Evolutionary conservation across 2,329 filamentous ascomycete species (phyloP).

Genomic region (Ascochyta koolunga): DNA sequence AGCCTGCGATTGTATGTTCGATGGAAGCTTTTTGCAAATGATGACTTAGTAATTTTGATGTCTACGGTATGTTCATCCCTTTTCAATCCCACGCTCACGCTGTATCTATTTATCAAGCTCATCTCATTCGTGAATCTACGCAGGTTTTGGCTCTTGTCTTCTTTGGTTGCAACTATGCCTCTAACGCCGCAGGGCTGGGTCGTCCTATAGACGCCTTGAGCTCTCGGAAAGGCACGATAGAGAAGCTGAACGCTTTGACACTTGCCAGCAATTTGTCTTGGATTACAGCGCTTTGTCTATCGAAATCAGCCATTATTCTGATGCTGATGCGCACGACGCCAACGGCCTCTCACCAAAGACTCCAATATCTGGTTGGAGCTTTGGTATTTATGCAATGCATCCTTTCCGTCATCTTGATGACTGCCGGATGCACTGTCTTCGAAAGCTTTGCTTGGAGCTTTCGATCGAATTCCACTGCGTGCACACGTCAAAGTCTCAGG

Average conservation of each 20-base stretch:
- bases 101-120: not conserved
- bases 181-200: conserved; percentile 4
- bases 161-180: conserved; percentile 17
- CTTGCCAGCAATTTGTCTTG: conserved; percentile 20
- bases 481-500: conserved; percentile 5
- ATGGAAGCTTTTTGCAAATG: conserved; percentile 10
- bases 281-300: conserved; percentile 21
- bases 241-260: conserved; percentile 3
- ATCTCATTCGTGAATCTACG: not conserved
- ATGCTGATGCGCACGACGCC: conserved; percentile 22
- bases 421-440: conserved; percentile 11
- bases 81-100: too few relatives aligned
- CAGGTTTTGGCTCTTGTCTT: conserved; percentile 12
- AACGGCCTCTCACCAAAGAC: conserved; percentile 11
- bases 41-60: conserved; percentile 15
- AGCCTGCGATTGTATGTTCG: conserved; percentile 16
- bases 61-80: conserved; percentile 3
- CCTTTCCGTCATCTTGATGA: conserved; percentile 17
- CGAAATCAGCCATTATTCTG: conserved; percentile 19
- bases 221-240: not conserved
- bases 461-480: not conserved
- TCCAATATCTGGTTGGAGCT: conserved; percentile 13
- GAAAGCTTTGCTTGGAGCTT: conserved; percentile 5
- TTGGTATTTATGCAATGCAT: conserved; percentile 17
- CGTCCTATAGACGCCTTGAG: not conserved